Base-by-base conservation (phyloP, 208 protist genomes). In the Willaertia magna region DNA sequence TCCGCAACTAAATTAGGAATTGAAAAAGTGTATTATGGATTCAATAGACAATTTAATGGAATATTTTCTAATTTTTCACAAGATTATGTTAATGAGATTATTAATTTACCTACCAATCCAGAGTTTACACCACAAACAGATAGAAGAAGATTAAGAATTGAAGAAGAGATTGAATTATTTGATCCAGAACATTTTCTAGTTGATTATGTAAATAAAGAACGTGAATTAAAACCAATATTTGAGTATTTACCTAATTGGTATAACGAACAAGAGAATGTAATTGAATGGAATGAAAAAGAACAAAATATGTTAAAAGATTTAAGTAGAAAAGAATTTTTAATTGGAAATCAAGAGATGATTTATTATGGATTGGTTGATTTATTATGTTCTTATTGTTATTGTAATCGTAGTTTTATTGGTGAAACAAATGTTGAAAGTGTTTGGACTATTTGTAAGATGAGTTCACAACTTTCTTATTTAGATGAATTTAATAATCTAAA, bases 361-460 rank as follows among this genome's bases (percentile, higher is more conserved):
- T 85, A 79, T 79, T 59, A 20, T 16, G 22, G 30, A 44, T 49
- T 87, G 11, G 40, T 87, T 34, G 85, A 87, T 82, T 48, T 87
- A 6, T 51, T 87, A 2, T 87, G 43, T 20, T 43, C 75, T 26
- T 87, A 85, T 52, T 30, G 42, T 85, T 87, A 87, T 49, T 1
- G 85, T 61, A 2, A 85, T 40, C 0, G 85, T 44, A 87, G 34
- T 11, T 61, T 47, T 81, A 34, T 85, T 30, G 75, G 85, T 44
- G 85, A 87, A 22, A 78, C 39, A 59, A 81, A 48, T 52, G 74
- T 51, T 85, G 95, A 97, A 89, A 94, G 92, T 26, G 85, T 94
- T 55, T 97, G 95, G 94, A 96, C 94, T 87, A 20, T 96, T 14
- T 92, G 89, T 85, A 91, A 92, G 85, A 87, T 96, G 39, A 94